These are phyloP conservation scores for Protomyces arabidopsidicola DNA, from an alignment of 1,139 yeast genomes.

Conservation along the genomic window DNA sequence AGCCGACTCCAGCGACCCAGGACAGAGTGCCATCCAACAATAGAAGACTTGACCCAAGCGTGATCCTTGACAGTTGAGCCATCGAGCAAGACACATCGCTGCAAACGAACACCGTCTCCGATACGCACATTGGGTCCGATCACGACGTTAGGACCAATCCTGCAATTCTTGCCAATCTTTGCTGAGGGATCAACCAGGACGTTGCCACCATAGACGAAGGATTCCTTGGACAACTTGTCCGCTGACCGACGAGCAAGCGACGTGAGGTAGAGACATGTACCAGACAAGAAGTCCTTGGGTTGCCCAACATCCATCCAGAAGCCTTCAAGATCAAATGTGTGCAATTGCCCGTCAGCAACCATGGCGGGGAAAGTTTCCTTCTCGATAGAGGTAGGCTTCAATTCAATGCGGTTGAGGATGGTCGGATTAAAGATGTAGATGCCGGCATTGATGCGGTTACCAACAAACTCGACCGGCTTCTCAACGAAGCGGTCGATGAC, in stretches of 20 bases:
- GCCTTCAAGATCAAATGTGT: slow-evolving; percentile 96
- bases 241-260: slow-evolving; percentile 79
- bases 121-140: slow-evolving; percentile 95
- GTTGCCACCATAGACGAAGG: slow-evolving; percentile 82
- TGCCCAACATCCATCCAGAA: slow-evolving; percentile 99
- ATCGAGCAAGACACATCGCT: slow-evolving; percentile 86
- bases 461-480: slow-evolving; percentile 96
- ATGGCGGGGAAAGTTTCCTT: slow-evolving; percentile 98
- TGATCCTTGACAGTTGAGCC: slow-evolving; percentile 93
- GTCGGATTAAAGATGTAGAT: slow-evolving; percentile 93
- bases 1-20: slow-evolving; percentile 99
- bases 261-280: slow-evolving; percentile 87
- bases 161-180: slow-evolving; percentile 83
- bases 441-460: slow-evolving; percentile 95
- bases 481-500: slow-evolving; percentile 97
- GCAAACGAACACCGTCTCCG: slow-evolving; percentile 98
- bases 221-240: slow-evolving; percentile 60
- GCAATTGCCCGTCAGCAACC: slow-evolving; percentile 81
- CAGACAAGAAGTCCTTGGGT: slow-evolving; percentile 98
- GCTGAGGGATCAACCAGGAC: slow-evolving; percentile 95
- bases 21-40: slow-evolving; percentile 98
- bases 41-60: slow-evolving; percentile 96
- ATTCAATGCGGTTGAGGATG: slow-evolving; percentile 91
- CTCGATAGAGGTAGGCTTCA: slow-evolving; percentile 98
- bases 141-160: slow-evolving; percentile 97